A percentile compares a stretch with the other conserved stretches of the same genome.
phyloP scores from a whole-genome alignment of 257 asterid genomes.

The Cynanchum wilfordii region DNA sequence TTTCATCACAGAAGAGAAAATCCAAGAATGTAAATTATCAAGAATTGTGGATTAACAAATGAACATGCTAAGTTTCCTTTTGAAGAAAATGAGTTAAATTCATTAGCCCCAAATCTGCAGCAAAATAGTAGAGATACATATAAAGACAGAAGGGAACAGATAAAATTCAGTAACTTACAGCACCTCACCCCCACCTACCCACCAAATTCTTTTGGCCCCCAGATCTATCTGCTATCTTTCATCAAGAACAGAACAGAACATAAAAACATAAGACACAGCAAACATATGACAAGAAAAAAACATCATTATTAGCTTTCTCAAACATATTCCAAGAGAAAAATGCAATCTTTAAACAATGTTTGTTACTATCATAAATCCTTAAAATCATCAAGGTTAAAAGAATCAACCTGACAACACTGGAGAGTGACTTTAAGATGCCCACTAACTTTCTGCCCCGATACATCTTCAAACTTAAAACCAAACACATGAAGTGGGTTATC shows the following conservation, averaged over 20 bases:
- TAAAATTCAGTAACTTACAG: no score
- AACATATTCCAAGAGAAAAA: not conserved
- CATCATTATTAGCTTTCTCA: not conserved
- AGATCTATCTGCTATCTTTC: not conserved
- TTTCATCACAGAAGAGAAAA: not conserved
- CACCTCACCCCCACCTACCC: no score
- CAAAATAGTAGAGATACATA: no score
- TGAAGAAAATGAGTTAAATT: no score
- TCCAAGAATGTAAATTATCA: no score
- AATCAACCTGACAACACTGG: slow-evolving; percentile 3
- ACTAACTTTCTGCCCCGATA: not conserved
- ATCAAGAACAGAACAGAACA: not conserved
- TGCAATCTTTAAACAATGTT: no score
- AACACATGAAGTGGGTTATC: slow-evolving; percentile 2
- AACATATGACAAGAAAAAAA: not conserved
- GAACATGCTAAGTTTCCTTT: no score
- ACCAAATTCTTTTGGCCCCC: not conserved
- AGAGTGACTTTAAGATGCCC: slow-evolving; percentile 2
- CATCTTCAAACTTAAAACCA: slow-evolving; percentile 1
- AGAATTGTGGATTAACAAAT: no score
- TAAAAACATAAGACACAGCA: not conserved
- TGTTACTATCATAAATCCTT: not conserved
- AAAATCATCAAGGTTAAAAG: not conserved
- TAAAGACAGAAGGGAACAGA: no score
- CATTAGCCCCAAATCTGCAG: no score